phyloP scores from a whole-genome alignment of 257 asterid species.

The Nicotiana attenuata region DNA sequence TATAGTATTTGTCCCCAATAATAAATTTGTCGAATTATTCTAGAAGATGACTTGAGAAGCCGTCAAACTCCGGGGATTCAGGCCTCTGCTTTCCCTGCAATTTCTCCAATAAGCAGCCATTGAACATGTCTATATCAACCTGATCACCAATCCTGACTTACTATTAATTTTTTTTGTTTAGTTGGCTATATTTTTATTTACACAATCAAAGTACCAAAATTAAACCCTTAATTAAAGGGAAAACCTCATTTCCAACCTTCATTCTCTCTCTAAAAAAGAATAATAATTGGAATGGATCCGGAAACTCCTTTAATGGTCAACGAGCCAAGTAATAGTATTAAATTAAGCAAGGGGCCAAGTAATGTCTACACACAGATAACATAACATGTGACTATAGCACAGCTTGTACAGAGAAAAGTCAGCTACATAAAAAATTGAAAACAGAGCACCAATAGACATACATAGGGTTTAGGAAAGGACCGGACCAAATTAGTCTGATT shows the following conservation, averaged over 20 bases:
- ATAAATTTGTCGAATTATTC: neutral
- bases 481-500: too few relatives aligned
- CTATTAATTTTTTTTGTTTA: too few relatives aligned
- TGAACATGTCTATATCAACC: constrained; percentile 18
- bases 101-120: constrained; percentile 8
- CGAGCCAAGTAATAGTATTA: constrained; percentile 9
- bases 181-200: neutral
- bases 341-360: constrained; percentile 4
- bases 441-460: neutral
- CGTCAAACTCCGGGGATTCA: neutral
- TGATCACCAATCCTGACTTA: neutral
- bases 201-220: too few relatives aligned
- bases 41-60: constrained; percentile 6
- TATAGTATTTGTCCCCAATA: too few relatives aligned
- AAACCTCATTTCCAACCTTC: too few relatives aligned
- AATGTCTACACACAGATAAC: constrained; percentile 17
- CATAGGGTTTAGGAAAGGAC: too few relatives aligned
- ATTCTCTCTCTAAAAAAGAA: neutral
- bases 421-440: constrained; percentile 19
- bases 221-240: too few relatives aligned
- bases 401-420: constrained; percentile 34
- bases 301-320: constrained; percentile 30
- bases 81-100: neutral
- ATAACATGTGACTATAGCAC: constrained; percentile 44
- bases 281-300: neutral